Base-by-base conservation (phyloP, 148 eudicot genomes). In the Silene conica region DNA sequence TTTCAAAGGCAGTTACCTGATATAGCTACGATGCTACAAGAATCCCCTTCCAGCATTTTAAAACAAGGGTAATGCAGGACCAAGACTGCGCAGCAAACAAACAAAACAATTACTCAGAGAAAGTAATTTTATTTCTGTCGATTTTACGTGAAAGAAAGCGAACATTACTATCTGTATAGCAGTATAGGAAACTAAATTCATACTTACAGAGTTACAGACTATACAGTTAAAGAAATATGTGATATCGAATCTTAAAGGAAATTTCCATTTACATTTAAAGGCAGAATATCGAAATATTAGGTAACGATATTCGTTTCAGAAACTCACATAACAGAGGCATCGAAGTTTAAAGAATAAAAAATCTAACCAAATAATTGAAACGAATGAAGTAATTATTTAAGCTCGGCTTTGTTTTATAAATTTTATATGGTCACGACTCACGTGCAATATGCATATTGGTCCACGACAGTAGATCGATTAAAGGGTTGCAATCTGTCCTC, bases 321-420 rank as follows among this genome's bases (percentile, higher is more conserved):
- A 74, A 81, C 81, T 81, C 74, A 85, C 85, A 23, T 41, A 2
- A 74, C 66, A 19, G 73, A 77, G 16, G 72, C 72, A 62, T 80
- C 84, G 15, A 80, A 72, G n/a, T 93, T 31, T 31, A 31, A 31
- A 31, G 4, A 31, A 31, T 31, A 31, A 31, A 31, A 31, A 31
- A 31, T 31, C 34, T 31, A 31, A 31, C 34, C 34, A 31, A 31
- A 31, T 31, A 31, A 31, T 31, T 31, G 34, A 31, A 31, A 31
- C 34, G 34, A 31, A 31, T 31, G 34, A 31, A 31, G 34, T 31
- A 31, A 31, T 31, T 31, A 31, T 31, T 31, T 31, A 31, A 31
- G 34, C 5, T 31, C 34, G 34, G 34, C 34, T 31, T 31, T 31
- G 34, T 31, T 31, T 28, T 2, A 31, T 31, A 31, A 31, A 31